Evolutionary conservation across 2,329 filamentous ascomycete genomes (phyloP), one percentile per base, ranked within the genome.

Genomic region (Phyllosticta citrichinensis): DNA sequence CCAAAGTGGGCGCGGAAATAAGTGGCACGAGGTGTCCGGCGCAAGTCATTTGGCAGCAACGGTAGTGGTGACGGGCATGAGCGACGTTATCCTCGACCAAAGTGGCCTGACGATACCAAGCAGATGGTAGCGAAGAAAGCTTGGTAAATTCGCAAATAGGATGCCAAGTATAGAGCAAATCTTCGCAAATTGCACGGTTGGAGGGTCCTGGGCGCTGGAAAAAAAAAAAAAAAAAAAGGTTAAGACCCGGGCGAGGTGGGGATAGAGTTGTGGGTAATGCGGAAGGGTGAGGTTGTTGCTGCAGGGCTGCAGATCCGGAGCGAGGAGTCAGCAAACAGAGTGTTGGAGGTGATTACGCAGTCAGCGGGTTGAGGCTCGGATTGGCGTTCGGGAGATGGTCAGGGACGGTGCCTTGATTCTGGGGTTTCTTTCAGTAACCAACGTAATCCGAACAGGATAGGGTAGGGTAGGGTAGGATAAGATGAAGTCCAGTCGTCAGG

Each of bases 101-200:
- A 82, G 55, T 81, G 80, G 22, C 79, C 78, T 52, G 86, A 86
- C 68, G 77, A 65, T 27, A 68, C 80, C 17, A 76, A 75, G 4
- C 11, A 40, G 8, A 40, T 5, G 70, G 75, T 33, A 83, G 83
- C 33, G 83, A 86, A 67, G 81, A 77, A 65, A 85, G 79, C 0
- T 80, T 81, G 60, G 77, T 84, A 66, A 78, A 77, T 51, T 78
- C 74, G 62, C 74, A 84, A 22, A 22, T 9, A 75, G 76, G 52
- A 77, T 81, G 52, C 82, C 82, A 40, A 14, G 33, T 11, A 12
- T 17, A 5, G 10, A 17, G 33, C 33, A 14, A 40, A 40, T 40
- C 33, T 40, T 40, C 33, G 33, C 33, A 40, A 14, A 33, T 33
- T 40, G 11, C 33, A 40, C 30, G 5, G 30, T 5, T 12, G 12